Evolutionary conservation across 2,329 filamentous ascomycete species (phyloP).

Genomic region (Fusarium equiseti): DNA sequence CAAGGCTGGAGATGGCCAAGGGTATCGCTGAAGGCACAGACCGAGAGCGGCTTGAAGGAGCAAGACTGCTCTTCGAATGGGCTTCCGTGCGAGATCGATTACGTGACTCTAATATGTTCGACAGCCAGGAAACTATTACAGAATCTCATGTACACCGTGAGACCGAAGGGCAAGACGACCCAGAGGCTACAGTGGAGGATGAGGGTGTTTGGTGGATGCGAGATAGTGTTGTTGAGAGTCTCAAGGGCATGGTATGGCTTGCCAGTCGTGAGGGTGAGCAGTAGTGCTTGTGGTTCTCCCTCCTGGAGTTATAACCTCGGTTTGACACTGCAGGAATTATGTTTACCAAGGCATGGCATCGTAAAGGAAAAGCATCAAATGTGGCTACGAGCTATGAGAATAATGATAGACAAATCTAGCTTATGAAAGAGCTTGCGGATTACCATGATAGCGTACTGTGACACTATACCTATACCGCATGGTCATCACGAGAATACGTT

Average conservation of each 20-base stretch:
- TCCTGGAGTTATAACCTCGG: not conserved
- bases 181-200: constrained; percentile 39
- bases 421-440: constrained; percentile 9
- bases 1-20: constrained; percentile 73
- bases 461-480: not conserved
- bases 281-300: constrained; percentile 25
- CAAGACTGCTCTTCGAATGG: constrained; percentile 69
- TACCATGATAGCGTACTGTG: not conserved
- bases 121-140: constrained; percentile 53
- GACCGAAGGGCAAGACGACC: constrained; percentile 36
- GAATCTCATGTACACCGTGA: constrained; percentile 39
- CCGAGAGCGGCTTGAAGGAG: constrained; percentile 59
- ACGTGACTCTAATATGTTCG: constrained; percentile 43
- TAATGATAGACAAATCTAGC: constrained; percentile 28
- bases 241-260: constrained; percentile 68
- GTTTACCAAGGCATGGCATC: not conserved
- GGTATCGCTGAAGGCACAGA: constrained; percentile 58
- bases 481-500: constrained; percentile 10
- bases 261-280: constrained; percentile 55
- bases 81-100: constrained; percentile 59
- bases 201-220: constrained; percentile 66
- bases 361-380: constrained; percentile 12
- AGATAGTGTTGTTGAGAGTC: constrained; percentile 65
- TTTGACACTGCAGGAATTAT: not conserved
- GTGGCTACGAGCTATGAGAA: constrained; percentile 38